phyloP scores from a whole-genome alignment of 768 basidiomycete genomes.

The Panus rudis region DNA sequence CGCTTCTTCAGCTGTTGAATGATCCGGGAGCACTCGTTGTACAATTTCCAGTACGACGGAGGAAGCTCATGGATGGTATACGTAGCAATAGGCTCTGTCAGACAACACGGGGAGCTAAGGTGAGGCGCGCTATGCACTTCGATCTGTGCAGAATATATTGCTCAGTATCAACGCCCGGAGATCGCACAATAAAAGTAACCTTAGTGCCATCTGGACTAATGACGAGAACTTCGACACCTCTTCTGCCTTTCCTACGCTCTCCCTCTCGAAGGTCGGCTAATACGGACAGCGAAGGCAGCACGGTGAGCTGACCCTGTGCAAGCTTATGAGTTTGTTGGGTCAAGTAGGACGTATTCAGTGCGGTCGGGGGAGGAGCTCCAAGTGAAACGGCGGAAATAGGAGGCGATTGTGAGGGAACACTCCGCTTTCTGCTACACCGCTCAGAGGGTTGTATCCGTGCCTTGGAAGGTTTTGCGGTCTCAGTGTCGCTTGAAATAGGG shows the following conservation, averaged over 20 bases:
- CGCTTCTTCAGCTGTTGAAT: constrained; percentile 44
- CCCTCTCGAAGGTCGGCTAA: constrained; percentile 53
- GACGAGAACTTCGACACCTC: constrained; percentile 40
- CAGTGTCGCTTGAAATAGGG: too few relatives aligned
- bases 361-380: constrained; percentile 30
- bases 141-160: constrained; percentile 26
- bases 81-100: constrained; percentile 33
- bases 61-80: constrained; percentile 35
- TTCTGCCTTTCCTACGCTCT: constrained; percentile 38
- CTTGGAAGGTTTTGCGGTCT: background rate
- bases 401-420: background rate
- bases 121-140: constrained; percentile 42
- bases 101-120: constrained; percentile 42
- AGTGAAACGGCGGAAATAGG: constrained; percentile 16
- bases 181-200: too few relatives aligned
- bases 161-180: background rate
- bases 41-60: constrained; percentile 34
- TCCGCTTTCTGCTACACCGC: background rate
- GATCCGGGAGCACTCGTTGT: constrained; percentile 37
- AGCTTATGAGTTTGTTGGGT: constrained; percentile 37
- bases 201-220: constrained; percentile 33
- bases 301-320: constrained; percentile 37
- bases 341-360: constrained; percentile 29
- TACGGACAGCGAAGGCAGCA: constrained; percentile 43
- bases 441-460: too few relatives aligned